phyloP scores from a whole-genome alignment of 768 basidiomycete genomes.

The Paxillus involutus region DNA sequence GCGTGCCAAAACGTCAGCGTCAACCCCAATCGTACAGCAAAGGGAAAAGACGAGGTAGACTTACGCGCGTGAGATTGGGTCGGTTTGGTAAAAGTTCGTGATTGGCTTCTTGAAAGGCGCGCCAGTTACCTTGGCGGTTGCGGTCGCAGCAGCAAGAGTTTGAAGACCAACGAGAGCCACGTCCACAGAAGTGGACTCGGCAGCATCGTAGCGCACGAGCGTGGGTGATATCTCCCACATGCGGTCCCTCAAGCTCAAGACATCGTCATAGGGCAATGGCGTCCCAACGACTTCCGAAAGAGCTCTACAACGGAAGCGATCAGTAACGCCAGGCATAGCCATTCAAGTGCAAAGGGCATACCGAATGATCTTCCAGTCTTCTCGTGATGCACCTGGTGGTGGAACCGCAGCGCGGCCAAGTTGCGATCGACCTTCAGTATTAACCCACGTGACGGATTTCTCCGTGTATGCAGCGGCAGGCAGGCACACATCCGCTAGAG shows the following conservation, averaged over 20 bases:
- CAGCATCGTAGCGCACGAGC: constrained; percentile 79
- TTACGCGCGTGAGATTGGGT: constrained; percentile 90
- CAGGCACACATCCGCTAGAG: constrained; percentile 94
- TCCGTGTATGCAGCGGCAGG: constrained; percentile 96
- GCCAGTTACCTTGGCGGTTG: constrained; percentile 55
- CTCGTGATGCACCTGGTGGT: constrained; percentile 91
- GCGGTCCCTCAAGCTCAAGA: constrained; percentile 79
- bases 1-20: background rate
- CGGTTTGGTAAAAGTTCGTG: constrained; percentile 93
- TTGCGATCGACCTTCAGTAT: constrained; percentile 94
- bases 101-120: constrained; percentile 77
- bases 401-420: constrained; percentile 88
- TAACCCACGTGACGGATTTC: constrained; percentile 89
- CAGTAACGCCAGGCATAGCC: background rate
- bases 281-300: constrained; percentile 83
- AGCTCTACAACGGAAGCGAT: constrained; percentile 49
- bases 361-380: constrained; percentile 98
- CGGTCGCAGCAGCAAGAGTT: constrained; percentile 50
- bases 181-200: constrained; percentile 75
- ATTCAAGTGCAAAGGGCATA: constrained; percentile 30
- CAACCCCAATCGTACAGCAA: background rate
- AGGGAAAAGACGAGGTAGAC: constrained; percentile 33
- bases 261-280: constrained; percentile 88
- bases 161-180: constrained; percentile 71
- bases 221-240: constrained; percentile 97